Conservation (phyloP, 805 yeast species). For the Kuraishia borneana region DNA sequence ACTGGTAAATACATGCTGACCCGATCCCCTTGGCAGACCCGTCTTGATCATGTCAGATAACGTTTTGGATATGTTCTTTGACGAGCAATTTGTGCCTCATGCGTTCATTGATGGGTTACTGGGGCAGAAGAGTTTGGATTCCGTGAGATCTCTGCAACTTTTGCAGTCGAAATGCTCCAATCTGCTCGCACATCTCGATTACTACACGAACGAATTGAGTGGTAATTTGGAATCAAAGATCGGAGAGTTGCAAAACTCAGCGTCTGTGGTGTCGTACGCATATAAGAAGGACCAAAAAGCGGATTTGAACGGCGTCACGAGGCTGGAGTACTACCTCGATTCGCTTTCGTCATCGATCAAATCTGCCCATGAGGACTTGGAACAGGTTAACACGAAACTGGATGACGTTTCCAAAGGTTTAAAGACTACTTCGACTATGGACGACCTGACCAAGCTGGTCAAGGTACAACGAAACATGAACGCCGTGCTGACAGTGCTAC, state of each 20-base stretch:
- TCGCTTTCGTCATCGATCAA: conserved; percentile 47
- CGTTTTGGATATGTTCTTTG: conserved; percentile 56
- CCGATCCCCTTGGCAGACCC: too few species aligned
- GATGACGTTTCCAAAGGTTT: conserved; percentile 4
- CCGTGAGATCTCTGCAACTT: conserved; percentile 19
- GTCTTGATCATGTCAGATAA: conserved; percentile 16
- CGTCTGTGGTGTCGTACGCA: conserved; percentile 36
- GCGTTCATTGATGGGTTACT: conserved; percentile 56
- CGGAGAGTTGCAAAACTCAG: conserved; percentile 33
- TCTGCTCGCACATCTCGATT: conserved; percentile 49
- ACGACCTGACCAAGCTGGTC: conserved; percentile 32
- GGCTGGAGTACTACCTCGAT: conserved; percentile 57
- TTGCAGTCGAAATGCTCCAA: conserved; percentile 38
- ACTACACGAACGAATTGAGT: conserved; percentile 47
- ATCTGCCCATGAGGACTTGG: conserved; percentile 39
- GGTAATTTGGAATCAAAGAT: conserved; percentile 40
- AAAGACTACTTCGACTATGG: conserved; percentile 12
- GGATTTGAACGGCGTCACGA: conserved; percentile 30
- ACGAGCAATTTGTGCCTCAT: conserved; percentile 52
- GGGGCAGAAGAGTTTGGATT: conserved; percentile 23
- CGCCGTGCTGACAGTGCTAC: conserved; percentile 34
- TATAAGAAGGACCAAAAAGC: conserved; percentile 6
- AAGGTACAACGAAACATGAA: conserved; percentile 31
- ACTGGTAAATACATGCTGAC: too few species aligned
- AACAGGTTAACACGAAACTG: conserved; percentile 17